A percentile compares a stretch with the other conserved stretches of the same genome.
These are phyloP conservation scores for Mesembryanthemum crystallinum DNA, from an alignment of 148 eudicot species.

Conservation along the genomic window DNA sequence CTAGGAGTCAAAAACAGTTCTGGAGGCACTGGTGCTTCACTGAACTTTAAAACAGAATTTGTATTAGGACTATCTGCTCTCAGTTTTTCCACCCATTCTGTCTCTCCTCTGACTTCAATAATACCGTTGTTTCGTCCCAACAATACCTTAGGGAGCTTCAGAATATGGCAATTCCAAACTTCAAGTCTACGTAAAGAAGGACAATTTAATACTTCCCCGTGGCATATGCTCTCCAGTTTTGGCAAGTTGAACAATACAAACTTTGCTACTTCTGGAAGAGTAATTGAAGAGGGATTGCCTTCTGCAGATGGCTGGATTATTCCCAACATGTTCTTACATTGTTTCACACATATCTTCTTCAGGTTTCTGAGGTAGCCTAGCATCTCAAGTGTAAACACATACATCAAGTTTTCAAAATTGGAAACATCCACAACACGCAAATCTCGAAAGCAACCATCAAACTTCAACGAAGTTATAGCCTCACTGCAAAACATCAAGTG, in stretches of 20 bases:
- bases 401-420: conserved; percentile 17
- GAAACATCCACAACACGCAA: conserved; percentile 21
- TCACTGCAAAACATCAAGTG: conserved; percentile 19
- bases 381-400: conserved; percentile 28
- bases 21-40: conserved; percentile 22
- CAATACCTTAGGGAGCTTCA: conserved; percentile 29
- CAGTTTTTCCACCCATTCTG: conserved; percentile 19
- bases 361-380: conserved; percentile 25
- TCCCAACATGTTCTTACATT: conserved; percentile 27
- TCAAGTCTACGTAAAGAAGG: conserved; percentile 20
- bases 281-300: conserved; percentile 24
- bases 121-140: conserved; percentile 24
- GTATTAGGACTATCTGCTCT: conserved; percentile 12
- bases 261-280: conserved; percentile 18
- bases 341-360: conserved; percentile 27
- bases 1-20: conserved; percentile 26
- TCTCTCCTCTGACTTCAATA: conserved; percentile 28
- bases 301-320: conserved; percentile 34
- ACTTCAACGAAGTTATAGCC: conserved; percentile 20
- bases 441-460: conserved; percentile 26
- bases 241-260: conserved; percentile 30
- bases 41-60: conserved; percentile 20
- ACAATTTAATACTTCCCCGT: conserved; percentile 29
- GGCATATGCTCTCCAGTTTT: conserved; percentile 26
- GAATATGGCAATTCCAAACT: conserved; percentile 29